Evolutionary conservation across 2,329 filamentous ascomycete species (phyloP), one percentile per base, ranked within the genome.

Genomic region (Fusarium devonianum): DNA sequence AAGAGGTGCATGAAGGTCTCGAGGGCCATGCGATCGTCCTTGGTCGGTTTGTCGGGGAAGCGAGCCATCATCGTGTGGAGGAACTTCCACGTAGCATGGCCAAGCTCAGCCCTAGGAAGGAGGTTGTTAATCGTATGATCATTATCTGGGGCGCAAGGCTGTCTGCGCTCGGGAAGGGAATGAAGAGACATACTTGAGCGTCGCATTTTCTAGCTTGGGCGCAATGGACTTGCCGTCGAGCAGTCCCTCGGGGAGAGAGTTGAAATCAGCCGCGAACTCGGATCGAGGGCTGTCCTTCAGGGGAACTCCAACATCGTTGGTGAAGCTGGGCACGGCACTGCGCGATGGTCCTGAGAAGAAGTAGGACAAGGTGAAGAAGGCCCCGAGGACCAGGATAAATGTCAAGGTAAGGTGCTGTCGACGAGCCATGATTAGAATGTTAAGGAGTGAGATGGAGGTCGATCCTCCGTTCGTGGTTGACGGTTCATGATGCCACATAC

Each of bases 141-240:
- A 12, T 26, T 26, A 26, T n/a, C n/a, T n/a, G n/a, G n/a, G n/a
- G n/a, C n/a, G 23, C 23, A 10, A 26, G 11, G 8, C 23, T 26
- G 11, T 10, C 23, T 2, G n/a, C 11, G 17, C 19, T 29, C 17
- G 23, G 14, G 22, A 29, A 19, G 26, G 13, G 13, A 28, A 32
- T 26, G 23, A 28, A 22, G 33, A 14, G 25, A 66, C 78, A 38
- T 76, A 88, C 86, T 93, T 94, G 43, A 84, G 77, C 6, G 90
- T 94, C 52, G 87, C 89, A 72, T 94, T 94, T 67, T 89, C 90
- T 42, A 94, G 76, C 73, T 90, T 92, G 1, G 89, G 87, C 39
- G 89, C 89, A 64, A 92, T 93, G 4, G 85, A 86, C 45, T 84
- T 84, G 46, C 88, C 89, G 13, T 79, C 78, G 16, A 91, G 75